Conservation (phyloP, 1,284 basidiomycete species). For the Apiotrichum gracile region DNA sequence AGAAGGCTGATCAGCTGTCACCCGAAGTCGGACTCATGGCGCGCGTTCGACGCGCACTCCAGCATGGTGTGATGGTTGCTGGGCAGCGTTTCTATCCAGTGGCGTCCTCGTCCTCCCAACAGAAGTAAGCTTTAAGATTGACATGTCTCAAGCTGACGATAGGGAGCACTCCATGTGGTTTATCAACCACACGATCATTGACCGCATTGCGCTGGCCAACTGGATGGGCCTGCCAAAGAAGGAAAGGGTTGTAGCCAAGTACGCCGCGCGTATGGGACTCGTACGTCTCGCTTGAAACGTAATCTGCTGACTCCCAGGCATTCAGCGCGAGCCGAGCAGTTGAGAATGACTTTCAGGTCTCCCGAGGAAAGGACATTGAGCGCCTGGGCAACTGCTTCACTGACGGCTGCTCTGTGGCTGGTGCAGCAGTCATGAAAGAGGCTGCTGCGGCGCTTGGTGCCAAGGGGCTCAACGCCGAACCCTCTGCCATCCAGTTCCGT, state of each 20-base stretch:
- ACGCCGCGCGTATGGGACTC: constrained; percentile 41
- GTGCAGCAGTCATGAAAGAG: constrained; percentile 30
- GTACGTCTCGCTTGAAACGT: constrained; percentile 16
- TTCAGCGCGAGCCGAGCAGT: constrained; percentile 38
- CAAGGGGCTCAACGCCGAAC: constrained; percentile 22
- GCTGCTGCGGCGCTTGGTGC: constrained; percentile 37
- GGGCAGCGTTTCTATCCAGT: constrained; percentile 38
- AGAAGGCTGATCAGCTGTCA: constrained; percentile 24
- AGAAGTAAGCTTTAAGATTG: constrained; percentile 26
- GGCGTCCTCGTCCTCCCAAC: constrained; percentile 40
- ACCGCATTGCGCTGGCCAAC: constrained; percentile 24
- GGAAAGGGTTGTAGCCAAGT: constrained; percentile 46
- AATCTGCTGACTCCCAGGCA: constrained; percentile 22
- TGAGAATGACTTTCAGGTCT: constrained; percentile 21
- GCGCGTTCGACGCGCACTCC: constrained; percentile 39
- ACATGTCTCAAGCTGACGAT: constrained; percentile 5
- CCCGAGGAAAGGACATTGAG: constrained; percentile 10
- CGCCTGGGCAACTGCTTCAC: constrained; percentile 37
- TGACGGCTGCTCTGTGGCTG: constrained; percentile 43
- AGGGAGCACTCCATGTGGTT: constrained; percentile 47
- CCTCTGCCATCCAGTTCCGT: constrained; percentile 46
- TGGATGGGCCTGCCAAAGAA: constrained; percentile 41
- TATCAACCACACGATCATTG: constrained; percentile 33
- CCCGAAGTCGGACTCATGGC: constrained; percentile 40
- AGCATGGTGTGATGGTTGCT: constrained; percentile 37